Evolutionary conservation across 202 grass and related monocot genomes (phyloP).

Genomic region (Brachypodium distachyon): DNA sequence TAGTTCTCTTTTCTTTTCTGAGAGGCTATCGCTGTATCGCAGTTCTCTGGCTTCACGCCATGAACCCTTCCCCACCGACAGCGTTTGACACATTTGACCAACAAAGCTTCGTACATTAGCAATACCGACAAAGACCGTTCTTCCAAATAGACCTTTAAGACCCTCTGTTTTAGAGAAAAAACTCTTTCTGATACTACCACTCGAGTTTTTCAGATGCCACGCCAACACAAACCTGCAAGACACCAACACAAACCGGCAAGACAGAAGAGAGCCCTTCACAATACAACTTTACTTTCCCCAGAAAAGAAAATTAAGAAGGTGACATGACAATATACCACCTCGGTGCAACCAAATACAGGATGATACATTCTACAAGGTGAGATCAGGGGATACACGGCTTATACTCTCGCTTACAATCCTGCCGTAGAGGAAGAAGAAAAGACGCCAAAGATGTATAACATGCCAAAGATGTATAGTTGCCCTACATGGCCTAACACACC

Average conservation of each 20-base stretch:
- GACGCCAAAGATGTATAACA: background rate
- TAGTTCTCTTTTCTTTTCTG: no score
- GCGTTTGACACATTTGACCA: no score
- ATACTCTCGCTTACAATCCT: constrained; percentile 12
- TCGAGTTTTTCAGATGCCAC: background rate
- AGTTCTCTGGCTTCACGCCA: no score
- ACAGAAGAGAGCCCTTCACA: background rate
- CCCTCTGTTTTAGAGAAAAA: no score
- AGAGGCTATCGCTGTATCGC: no score
- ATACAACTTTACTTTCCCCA: background rate
- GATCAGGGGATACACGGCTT: background rate
- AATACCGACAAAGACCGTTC: no score
- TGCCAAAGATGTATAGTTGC: constrained; percentile 78
- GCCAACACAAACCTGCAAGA: no score
- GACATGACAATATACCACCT: background rate
- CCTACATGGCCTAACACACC: constrained; percentile 38
- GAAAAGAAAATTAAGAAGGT: background rate
- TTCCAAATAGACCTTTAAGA: no score
- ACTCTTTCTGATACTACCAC: no score
- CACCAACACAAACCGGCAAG: no score
- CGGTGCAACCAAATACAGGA: constrained; percentile 14
- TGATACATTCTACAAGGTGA: background rate
- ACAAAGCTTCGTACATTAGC: no score
- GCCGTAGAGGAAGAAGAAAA: background rate
- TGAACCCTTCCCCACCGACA: no score